These are phyloP conservation scores for Suillus weaverae DNA, from an alignment of 768 basidiomycete species.

Conservation along the genomic window DNA sequence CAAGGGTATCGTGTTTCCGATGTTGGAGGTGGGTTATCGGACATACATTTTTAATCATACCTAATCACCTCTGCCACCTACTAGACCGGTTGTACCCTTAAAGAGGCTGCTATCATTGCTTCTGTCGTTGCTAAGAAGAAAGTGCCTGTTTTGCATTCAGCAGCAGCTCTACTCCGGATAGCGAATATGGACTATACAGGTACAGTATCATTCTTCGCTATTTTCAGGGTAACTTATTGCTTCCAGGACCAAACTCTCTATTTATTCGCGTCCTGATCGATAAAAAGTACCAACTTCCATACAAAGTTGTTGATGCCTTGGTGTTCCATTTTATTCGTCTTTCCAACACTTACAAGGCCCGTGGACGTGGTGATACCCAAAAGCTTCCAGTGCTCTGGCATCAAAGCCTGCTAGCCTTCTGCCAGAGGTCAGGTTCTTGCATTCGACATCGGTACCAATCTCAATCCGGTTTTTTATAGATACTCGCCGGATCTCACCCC, in stretches of 20 bases:
- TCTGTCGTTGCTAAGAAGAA: constrained; percentile 89
- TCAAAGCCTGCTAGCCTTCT: constrained; percentile 92
- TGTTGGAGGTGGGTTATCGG: constrained; percentile 72
- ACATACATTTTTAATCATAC: constrained; percentile 30
- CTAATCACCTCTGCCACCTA: background rate
- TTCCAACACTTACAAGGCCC: constrained; percentile 85
- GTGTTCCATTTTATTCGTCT: constrained; percentile 98
- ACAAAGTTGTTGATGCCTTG: constrained; percentile 95
- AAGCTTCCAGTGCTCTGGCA: constrained; percentile 98
- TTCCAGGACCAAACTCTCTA: constrained; percentile 82
- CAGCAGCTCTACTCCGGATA: constrained; percentile 89
- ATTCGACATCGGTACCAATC: background rate
- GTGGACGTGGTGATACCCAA: constrained; percentile 64
- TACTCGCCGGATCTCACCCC: constrained; percentile 93
- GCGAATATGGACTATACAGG: constrained; percentile 97
- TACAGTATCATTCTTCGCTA: constrained; percentile 22
- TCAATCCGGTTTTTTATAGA: constrained; percentile 39
- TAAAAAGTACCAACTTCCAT: constrained; percentile 97
- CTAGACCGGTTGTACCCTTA: constrained; percentile 83
- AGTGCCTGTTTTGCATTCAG: constrained; percentile 95
- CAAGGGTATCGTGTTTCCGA: constrained; percentile 95
- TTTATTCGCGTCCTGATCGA: constrained; percentile 96
- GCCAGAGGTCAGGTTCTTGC: constrained; percentile 68
- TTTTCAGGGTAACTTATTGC: background rate
- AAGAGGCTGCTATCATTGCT: constrained; percentile 92